A percentile compares a stretch with the other conserved stretches of the same genome.
These are phyloP conservation scores for Powellomyces hirtus DNA, from an alignment of 192 early-diverging fungal species.

Conservation along the genomic window DNA sequence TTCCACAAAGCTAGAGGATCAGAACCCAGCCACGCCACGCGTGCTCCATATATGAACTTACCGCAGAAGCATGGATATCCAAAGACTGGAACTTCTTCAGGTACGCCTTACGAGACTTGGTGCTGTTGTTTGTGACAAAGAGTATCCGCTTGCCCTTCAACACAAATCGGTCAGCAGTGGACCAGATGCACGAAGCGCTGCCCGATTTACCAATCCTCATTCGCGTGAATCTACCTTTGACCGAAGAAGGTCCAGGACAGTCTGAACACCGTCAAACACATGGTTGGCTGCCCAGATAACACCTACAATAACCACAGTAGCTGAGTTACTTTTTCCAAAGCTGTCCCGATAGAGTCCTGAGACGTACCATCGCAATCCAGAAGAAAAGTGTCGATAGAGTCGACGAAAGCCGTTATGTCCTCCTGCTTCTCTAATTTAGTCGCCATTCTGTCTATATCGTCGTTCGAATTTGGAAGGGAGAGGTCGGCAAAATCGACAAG, in stretches of 20 bases:
- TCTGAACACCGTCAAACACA: constrained; percentile 63
- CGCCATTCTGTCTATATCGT: neutral
- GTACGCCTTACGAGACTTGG: constrained; percentile 79
- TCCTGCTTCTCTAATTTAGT: neutral
- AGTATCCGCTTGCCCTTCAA: constrained; percentile 82
- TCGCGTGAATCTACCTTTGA: constrained; percentile 60
- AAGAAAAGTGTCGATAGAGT: constrained; percentile 86
- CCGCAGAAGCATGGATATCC: constrained; percentile 72
- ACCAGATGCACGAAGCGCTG: neutral
- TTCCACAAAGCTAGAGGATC: neutral
- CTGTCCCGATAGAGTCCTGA: no score
- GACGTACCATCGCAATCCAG: constrained; percentile 94
- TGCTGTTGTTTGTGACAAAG: constrained; percentile 98
- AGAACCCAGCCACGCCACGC: neutral
- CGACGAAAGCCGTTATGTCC: constrained; percentile 54
- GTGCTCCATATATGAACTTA: constrained; percentile 27
- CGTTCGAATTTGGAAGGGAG: no score
- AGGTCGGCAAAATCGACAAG: no score
- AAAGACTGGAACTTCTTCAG: constrained; percentile 78
- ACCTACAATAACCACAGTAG: no score
- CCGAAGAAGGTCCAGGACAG: constrained; percentile 74
- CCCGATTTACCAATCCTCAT: neutral
- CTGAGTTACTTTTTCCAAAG: no score
- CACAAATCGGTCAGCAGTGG: neutral
- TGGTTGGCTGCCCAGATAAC: constrained; percentile 87